Percentiles rank a stretch among this genome's conserved stretches.
Conservation (phyloP, 2,329 filamentous ascomycete species). For the Venturia oleaginea region DNA sequence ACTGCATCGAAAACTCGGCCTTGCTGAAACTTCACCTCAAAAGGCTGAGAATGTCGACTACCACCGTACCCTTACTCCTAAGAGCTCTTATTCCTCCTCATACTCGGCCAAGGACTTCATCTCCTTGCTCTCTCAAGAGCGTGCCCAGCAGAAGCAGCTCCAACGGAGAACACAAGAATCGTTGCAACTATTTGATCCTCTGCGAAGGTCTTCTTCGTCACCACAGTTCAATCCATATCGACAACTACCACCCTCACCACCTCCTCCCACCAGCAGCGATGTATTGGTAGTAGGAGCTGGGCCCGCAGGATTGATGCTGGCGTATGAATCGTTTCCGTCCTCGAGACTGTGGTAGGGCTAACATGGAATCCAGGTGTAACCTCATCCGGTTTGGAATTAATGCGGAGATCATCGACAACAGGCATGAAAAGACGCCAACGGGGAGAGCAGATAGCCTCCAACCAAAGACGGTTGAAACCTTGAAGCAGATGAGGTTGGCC, state of each 20-base stretch:
- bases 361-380: constrained; percentile 34
- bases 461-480: constrained; percentile 70
- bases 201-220: neutral
- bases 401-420: constrained; percentile 58
- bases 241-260: constrained; percentile 7
- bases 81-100: neutral
- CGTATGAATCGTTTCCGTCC: constrained; percentile 21
- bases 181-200: neutral
- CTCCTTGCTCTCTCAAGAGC: neutral
- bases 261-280: constrained; percentile 6
- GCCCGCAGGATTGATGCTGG: constrained; percentile 35
- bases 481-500: constrained; percentile 64
- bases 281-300: constrained; percentile 32
- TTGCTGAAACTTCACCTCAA: neutral
- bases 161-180: neutral
- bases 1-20: neutral
- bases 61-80: neutral
- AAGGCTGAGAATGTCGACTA: neutral
- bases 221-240: neutral
- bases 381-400: constrained; percentile 59
- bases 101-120: neutral
- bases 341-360: neutral
- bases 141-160: neutral
- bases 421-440: constrained; percentile 57
- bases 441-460: constrained; percentile 65